Conservation (phyloP, 371 early-diverging fungal species). For the Gilbertella persicaria region DNA sequence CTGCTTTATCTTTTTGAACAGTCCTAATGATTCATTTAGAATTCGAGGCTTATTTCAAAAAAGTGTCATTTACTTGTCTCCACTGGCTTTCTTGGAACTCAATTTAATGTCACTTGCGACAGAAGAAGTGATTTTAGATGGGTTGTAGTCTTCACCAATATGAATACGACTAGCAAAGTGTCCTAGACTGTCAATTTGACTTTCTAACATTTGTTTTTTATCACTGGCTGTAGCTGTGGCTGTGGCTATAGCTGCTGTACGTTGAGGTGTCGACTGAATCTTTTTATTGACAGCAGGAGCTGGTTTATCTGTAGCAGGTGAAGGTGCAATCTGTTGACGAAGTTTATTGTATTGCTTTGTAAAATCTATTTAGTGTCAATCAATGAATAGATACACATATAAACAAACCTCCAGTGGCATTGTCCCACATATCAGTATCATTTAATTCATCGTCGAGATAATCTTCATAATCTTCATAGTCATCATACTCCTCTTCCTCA, state of each 20-base stretch:
- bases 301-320: conserved; percentile 25
- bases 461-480: conserved; percentile 54
- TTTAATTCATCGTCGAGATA: conserved; percentile 64
- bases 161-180: conserved; percentile 67
- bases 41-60: neutral
- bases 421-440: conserved; percentile 64
- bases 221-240: conserved; percentile 12
- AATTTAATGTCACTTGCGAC: conserved; percentile 61
- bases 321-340: conserved; percentile 58
- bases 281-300: conserved; percentile 49
- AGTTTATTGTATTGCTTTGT: conserved; percentile 92
- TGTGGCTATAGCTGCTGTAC: conserved; percentile 14
- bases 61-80: conserved; percentile 60
- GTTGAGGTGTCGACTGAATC: conserved; percentile 18
- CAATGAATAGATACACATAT: neutral
- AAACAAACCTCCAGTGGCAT: conserved; percentile 47
- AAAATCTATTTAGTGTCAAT: conserved; percentile 60
- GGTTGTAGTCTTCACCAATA: conserved; percentile 56
- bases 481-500: conserved; percentile 37
- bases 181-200: conserved; percentile 60
- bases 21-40: conserved; percentile 20
- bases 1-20: conserved; percentile 85
- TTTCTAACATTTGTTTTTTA: conserved; percentile 44
- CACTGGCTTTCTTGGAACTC: conserved; percentile 81
- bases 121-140: conserved; percentile 40